A percentile compares a stretch with the other conserved stretches of the same genome.
Conservation (phyloP, 2,329 filamentous ascomycete species). For the Fusarium subglutinans region DNA sequence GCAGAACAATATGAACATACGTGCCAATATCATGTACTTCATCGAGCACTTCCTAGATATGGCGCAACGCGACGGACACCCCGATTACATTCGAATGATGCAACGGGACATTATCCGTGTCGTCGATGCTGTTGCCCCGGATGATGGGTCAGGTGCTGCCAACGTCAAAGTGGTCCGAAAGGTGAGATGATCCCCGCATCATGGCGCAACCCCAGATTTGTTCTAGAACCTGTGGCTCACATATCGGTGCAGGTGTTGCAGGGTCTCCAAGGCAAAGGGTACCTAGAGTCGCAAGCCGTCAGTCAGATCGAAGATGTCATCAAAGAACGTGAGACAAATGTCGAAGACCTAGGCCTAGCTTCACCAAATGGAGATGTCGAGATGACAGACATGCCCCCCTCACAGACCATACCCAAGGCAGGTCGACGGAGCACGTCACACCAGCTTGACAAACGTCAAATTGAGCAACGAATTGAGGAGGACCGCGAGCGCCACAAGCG, state of each 20-base stretch:
- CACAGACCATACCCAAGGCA: slow-evolving; percentile 52
- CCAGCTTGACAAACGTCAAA: slow-evolving; percentile 81
- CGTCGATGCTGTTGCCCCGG: slow-evolving; percentile 89
- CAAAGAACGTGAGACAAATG: slow-evolving; percentile 76
- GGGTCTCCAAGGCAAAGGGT: slow-evolving; percentile 74
- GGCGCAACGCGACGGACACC: slow-evolving; percentile 77
- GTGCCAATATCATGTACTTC: slow-evolving; percentile 99
- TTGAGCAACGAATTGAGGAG: slow-evolving; percentile 96
- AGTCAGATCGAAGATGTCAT: slow-evolving; percentile 84
- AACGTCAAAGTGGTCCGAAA: slow-evolving; percentile 93
- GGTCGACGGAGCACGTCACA: slow-evolving; percentile 47
- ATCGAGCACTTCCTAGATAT: slow-evolving; percentile 94
- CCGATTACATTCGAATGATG: slow-evolving; percentile 91
- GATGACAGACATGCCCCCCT: slow-evolving; percentile 53
- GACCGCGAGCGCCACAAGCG: slow-evolving; percentile 95
- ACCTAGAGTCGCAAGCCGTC: slow-evolving; percentile 79
- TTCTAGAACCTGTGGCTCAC: slow-evolving; percentile 21
- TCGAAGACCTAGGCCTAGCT: slow-evolving; percentile 63
- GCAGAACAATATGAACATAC: slow-evolving; percentile 92
- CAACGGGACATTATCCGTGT: slow-evolving; percentile 91
- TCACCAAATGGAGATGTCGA: slow-evolving; percentile 59
- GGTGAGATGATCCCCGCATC: slow-evolving; percentile 56
- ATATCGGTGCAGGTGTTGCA: slow-evolving; percentile 65
- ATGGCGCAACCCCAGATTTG: background rate
- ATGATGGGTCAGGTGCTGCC: slow-evolving; percentile 86